These are phyloP conservation scores for Tuber umbilicatum DNA, from an alignment of 495 filamentous ascomycete species.

Conservation along the genomic window DNA sequence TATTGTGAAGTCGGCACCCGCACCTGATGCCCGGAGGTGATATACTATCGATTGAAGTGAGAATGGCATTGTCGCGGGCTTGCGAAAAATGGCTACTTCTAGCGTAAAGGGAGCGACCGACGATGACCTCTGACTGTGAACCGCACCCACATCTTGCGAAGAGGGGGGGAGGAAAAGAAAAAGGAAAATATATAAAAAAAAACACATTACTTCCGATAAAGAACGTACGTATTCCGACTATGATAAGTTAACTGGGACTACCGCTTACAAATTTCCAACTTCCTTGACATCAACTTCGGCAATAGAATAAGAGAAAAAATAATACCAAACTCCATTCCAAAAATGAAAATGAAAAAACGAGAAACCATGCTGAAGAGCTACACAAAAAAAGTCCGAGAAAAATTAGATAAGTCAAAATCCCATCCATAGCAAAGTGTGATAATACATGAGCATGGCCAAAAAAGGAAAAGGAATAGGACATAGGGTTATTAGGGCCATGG, in stretches of 20 bases:
- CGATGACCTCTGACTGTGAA: not conserved
- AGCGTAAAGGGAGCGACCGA: not conserved
- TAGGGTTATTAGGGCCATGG: not conserved
- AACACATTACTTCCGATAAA: not conserved
- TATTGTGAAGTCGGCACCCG: not conserved
- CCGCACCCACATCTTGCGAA: not conserved
- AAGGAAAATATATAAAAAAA: not conserved
- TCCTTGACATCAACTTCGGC: not conserved
- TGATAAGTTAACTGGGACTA: not conserved
- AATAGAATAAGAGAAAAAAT: not conserved
- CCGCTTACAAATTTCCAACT: not conserved
- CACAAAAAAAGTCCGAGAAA: not conserved
- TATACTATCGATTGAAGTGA: not conserved
- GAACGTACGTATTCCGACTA: not conserved
- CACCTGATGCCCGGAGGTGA: not conserved
- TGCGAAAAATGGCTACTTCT: not conserved
- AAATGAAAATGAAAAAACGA: not conserved
- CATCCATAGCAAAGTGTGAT: slow-evolving; percentile 1
- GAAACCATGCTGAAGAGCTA: not conserved
- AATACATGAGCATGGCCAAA: slow-evolving; percentile 3
- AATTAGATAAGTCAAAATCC: not conserved
- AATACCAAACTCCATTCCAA: not conserved
- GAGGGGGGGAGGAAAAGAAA: not conserved
- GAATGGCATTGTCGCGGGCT: not conserved
- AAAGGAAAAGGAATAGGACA: not conserved